A percentile compares a stretch with the other conserved stretches of the same genome.
Evolutionary conservation across 2,329 filamentous ascomycete genomes (phyloP).

Genomic region (Sporothrix schenckii): DNA sequence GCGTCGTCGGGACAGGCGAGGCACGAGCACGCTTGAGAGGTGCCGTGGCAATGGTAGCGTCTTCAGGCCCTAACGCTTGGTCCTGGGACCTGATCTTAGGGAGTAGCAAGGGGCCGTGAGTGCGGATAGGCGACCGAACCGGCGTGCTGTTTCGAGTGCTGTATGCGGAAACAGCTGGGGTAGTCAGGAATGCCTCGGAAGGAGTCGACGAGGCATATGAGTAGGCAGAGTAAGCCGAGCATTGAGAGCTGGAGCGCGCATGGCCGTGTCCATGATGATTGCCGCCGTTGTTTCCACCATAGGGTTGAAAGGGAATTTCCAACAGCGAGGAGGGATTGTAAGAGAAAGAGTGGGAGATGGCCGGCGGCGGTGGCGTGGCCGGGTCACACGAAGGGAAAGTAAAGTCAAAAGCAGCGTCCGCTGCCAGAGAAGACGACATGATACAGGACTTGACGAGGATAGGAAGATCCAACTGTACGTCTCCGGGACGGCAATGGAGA

Average conservation of each 20-base stretch:
- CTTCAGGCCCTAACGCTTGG: conserved; percentile 66
- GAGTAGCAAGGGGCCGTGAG: conserved; percentile 77
- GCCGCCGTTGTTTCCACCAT: neutral
- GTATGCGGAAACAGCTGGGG: conserved; percentile 26
- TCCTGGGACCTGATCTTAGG: conserved; percentile 87
- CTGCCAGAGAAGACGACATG: conserved; percentile 57
- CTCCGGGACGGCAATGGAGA: conserved; percentile 24
- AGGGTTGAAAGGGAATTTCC: conserved; percentile 53
- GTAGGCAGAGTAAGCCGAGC: conserved; percentile 61
- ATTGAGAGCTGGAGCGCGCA: conserved; percentile 65
- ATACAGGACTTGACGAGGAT: neutral
- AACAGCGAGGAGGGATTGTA: conserved; percentile 62
- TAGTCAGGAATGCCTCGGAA: conserved; percentile 59
- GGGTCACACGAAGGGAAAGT: conserved; percentile 59
- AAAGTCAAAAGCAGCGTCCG: conserved; percentile 65
- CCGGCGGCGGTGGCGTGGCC: conserved; percentile 49
- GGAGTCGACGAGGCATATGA: conserved; percentile 65
- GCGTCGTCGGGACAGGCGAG: conserved; percentile 48
- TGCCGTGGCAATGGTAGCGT: conserved; percentile 46
- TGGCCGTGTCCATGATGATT: conserved; percentile 49
- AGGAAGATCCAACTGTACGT: conserved; percentile 1
- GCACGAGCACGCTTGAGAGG: conserved; percentile 61
- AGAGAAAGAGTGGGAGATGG: conserved; percentile 45
- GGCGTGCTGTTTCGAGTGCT: conserved; percentile 71
- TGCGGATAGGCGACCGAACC: conserved; percentile 68